Base-by-base conservation (phyloP, 305 asterid genomes). In the Rubia tinctorum region DNA sequence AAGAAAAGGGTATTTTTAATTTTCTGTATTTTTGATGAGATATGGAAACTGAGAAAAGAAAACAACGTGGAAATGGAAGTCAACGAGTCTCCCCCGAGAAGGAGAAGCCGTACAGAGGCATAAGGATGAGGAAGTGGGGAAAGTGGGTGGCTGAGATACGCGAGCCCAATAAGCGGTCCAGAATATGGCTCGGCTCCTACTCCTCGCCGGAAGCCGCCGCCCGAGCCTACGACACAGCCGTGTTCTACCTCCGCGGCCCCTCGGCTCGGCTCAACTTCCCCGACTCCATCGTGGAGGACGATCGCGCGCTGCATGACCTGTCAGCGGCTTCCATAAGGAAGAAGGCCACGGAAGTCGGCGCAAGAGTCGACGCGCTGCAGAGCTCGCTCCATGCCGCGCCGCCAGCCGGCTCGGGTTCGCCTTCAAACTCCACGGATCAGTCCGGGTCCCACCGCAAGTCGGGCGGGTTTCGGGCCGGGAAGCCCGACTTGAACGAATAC, bases 101-200 rank as follows among this genome's bases (percentile, higher is more conserved):
- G 23, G 87, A 90, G 65, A 89, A 90, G 73, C 96, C 91, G 39
- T 93, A 91, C 80, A 75, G 93, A 55, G 98, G 98, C 9, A 94
- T 94, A 71, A 69, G 98, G 83, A 94, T 94, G 98, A 80, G 98
- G 76, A 94, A 94, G 97, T 94, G 98, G 98, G 98, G 98, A 0
- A 93, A 93, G 68, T 93, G 98, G 98, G 98, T 93, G 12, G 98
- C 98, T 66, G 98, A 91, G 79, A 86, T 94, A 3, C 66, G 97
- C 68, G 98, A 94, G 79, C 98, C 98, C 4, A 91, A 94, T 77
- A 93, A 94, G 75, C 76, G 98, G 11, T 87, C 98, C 2, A 80
- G 98, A 63, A 90, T 93, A 83, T 93, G 98, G 98, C 90, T 93
- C 44, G 97, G 97, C 30, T 93, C 97, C 42, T 93, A 93, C 76